A percentile compares a stretch with the other conserved stretches of the same genome.
These are phyloP conservation scores for Boletus albobrunnescens DNA, from an alignment of 1,284 basidiomycete genomes.

Conservation along the genomic window DNA sequence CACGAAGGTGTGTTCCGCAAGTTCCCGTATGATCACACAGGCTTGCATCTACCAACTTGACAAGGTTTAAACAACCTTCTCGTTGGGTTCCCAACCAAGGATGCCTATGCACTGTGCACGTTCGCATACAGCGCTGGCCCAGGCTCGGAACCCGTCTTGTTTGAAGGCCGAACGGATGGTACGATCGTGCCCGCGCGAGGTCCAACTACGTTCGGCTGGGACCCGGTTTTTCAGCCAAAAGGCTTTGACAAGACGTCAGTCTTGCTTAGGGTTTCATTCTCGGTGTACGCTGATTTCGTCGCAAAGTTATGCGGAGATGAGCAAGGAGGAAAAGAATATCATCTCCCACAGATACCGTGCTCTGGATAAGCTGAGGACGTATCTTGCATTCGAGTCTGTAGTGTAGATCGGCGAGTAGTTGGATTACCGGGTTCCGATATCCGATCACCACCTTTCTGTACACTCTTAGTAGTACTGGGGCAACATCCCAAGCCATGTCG, in stretches of 20 bases:
- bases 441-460: slow-evolving; percentile 10
- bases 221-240: slow-evolving; percentile 83
- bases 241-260: slow-evolving; percentile 74
- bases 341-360: slow-evolving; percentile 91
- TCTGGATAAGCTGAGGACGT: slow-evolving; percentile 73
- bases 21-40: slow-evolving; percentile 34
- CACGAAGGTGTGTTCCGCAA: slow-evolving; percentile 47
- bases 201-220: slow-evolving; percentile 81
- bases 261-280: neutral
- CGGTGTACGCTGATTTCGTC: slow-evolving; percentile 8
- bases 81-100: slow-evolving; percentile 75
- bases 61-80: slow-evolving; percentile 83
- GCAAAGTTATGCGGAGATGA: slow-evolving; percentile 92
- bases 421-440: slow-evolving; percentile 23
- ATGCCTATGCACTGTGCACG: slow-evolving; percentile 90
- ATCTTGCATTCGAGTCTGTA: slow-evolving; percentile 40
- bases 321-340: slow-evolving; percentile 76
- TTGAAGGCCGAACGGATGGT: slow-evolving; percentile 89
- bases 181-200: slow-evolving; percentile 86
- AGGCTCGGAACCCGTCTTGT: slow-evolving; percentile 75
- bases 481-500: slow-evolving; percentile 13
- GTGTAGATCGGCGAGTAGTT: slow-evolving; percentile 15
- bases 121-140: slow-evolving; percentile 92
- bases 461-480: too few relatives aligned
- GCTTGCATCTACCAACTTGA: slow-evolving; percentile 12